Base-by-base conservation (phyloP, 2,329 filamentous ascomycete genomes). In the Botrytis deweyae region DNA sequence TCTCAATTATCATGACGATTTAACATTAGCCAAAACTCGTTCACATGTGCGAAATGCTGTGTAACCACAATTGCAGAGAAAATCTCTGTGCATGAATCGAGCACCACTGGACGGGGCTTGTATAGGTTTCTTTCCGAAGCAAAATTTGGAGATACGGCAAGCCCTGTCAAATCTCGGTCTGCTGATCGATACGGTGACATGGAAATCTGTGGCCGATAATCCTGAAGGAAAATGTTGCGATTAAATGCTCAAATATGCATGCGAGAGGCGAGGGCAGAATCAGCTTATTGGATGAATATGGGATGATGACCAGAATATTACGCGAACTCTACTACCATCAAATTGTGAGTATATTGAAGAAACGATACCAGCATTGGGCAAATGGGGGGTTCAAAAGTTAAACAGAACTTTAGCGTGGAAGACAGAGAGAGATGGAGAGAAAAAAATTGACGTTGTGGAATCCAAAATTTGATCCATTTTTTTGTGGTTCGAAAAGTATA, bases 391-490 rank as follows among this genome's bases (percentile, higher is more conserved):
- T 55, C 36, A 40, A 16, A 38, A 55, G 46, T 33, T 55, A 25
- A 36, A n/a, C 12, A 66, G 29, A 33, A 2, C 42, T 55, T 68
- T 68, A 33, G 65, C 46, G 38, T 68, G 33, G 33, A n/a, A 68
- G 65, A 52, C 12, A 40, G 44, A 52, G 7, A 38, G 46, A 40
- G 22, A 22, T 33, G 25, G 22, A 38, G 16, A 33, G 40, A 52
- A 67, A 68, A 40, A 42, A 58, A 52, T n/a, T n/a, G 49, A 68
- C 22, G 49, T 40, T 42, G 66, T 68, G 66, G 49, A 68, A 68
- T 68, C 66, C 52, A 55, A 68, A 68, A 22, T 58, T 58, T n/a
- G 66, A 42, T 55, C 49, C 49, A 68, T 55, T 18, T 68, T 55
- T 68, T 68, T 55, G 49, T 58, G 66, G 49, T 58, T 42, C 49